Evolutionary conservation across 2,329 filamentous ascomycete species (phyloP), one percentile per base, ranked within the genome.

Genomic region (Rutstroemia sp.): DNA sequence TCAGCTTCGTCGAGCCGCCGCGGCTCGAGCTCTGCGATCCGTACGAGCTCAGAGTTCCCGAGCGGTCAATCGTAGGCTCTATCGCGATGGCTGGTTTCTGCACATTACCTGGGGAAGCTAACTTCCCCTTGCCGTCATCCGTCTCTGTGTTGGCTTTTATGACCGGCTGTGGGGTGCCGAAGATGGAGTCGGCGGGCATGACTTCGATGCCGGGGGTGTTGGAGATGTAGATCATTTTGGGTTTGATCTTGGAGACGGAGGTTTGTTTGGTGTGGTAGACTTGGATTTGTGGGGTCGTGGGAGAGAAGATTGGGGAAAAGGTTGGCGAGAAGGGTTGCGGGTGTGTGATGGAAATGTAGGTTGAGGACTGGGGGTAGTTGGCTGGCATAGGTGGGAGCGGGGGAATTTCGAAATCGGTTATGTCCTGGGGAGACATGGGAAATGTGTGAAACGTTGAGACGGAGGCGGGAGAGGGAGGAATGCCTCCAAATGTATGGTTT

Each of bases 181-280:
- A 45, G n/a, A 46, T 51, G 42, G 42, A 52, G 30, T 47, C 48
- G 10, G 54, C 19, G 52, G 51, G 45, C 10, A 49, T 14, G 45
- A 54, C 39, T 38, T 25, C 25, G 7, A 56, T 36, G 4, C 54
- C 54, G 1, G 48, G 48, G 9, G 38, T 38, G 30, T 38, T 46
- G 48, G 54, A 56, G 9, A 56, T 51, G 12, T 56, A 51, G 10
- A 51, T 51, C 38, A 56, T 44, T 46, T 56, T 56, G 8, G 54
- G 54, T 16, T 51, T 56, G 14, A 51, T 51, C 30, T 56, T 56
- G 0, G 54, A 51, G 36, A 56, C n/a, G 27, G 54, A 56, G 21
- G 54, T 45, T 51, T 56, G 38, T 39, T 56, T 56, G 19, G 10
- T 45, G 30, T 51, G 54, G 21, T 44, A 34, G 8, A 34, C 48